Conservation (phyloP, 2,329 filamentous ascomycete species). For the Teratosphaeria epicoccoides region DNA sequence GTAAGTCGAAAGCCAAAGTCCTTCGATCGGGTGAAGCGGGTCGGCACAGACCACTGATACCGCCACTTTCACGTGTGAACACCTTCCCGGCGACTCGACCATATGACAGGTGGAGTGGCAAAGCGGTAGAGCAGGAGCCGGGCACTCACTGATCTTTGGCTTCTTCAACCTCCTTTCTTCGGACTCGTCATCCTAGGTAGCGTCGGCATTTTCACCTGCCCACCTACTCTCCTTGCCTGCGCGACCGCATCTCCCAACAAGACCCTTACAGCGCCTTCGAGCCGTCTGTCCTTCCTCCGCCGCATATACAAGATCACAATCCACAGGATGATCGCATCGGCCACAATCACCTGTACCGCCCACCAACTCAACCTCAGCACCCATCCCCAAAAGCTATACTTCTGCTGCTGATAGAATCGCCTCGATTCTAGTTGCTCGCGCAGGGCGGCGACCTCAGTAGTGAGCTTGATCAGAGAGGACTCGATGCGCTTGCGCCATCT, state of each 20-base stretch:
- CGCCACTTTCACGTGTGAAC: background rate
- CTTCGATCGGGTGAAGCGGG: no score
- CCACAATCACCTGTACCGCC: slow-evolving; percentile 59
- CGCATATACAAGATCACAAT: slow-evolving; percentile 63
- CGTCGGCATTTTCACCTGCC: slow-evolving; percentile 25
- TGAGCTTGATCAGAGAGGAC: slow-evolving; percentile 75
- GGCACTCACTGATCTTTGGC: background rate
- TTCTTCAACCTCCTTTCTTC: background rate
- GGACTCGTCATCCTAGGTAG: slow-evolving; percentile 10
- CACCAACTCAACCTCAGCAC: slow-evolving; percentile 59
- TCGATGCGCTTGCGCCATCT: slow-evolving; percentile 78
- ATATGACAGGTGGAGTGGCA: no score
- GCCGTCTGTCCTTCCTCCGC: slow-evolving; percentile 55
- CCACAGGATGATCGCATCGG: slow-evolving; percentile 57
- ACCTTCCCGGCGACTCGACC: background rate
- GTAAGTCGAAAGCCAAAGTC: no score
- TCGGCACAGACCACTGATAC: no score
- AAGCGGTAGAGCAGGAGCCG: no score
- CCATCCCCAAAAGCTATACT: slow-evolving; percentile 59
- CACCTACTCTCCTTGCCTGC: slow-evolving; percentile 24
- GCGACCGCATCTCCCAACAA: slow-evolving; percentile 41
- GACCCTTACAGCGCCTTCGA: slow-evolving; percentile 64
- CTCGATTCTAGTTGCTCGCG: slow-evolving; percentile 79
- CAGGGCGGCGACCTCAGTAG: slow-evolving; percentile 81
- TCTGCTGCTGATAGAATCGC: slow-evolving; percentile 57